These are phyloP conservation scores for Malus orientalis DNA, from an alignment of 306 rosid species.

Conservation along the genomic window DNA sequence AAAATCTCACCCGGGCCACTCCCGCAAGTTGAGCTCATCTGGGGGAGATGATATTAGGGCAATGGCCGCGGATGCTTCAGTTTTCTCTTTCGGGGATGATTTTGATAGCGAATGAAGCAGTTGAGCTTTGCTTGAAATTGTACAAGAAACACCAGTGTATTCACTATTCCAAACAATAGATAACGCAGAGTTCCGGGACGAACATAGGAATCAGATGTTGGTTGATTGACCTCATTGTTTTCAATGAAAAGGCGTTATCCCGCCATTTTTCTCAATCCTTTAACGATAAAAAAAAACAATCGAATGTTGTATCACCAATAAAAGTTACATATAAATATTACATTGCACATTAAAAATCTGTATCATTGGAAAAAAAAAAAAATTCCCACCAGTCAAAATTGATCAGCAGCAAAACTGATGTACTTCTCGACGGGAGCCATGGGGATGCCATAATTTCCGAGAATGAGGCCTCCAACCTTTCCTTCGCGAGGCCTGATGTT, in stretches of 20 bases:
- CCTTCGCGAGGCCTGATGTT: too few relatives aligned
- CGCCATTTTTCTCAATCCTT: neutral
- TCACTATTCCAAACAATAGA: neutral
- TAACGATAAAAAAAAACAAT: neutral
- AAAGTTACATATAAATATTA: neutral
- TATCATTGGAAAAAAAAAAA: neutral
- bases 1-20: constrained; percentile 17
- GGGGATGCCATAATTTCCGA: neutral
- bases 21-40: constrained; percentile 27
- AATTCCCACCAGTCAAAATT: neutral
- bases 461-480: too few relatives aligned
- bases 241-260: neutral
- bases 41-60: constrained; percentile 64
- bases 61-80: constrained; percentile 96
- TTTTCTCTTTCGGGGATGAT: constrained; percentile 82
- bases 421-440: neutral
- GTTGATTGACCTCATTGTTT: neutral
- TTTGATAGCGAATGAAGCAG: constrained; percentile 68
- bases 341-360: neutral
- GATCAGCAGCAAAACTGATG: neutral
- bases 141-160: constrained; percentile 6
- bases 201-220: neutral
- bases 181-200: neutral
- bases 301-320: neutral
- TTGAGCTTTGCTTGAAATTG: neutral